Percentiles rank a stretch among this genome's conserved stretches.
phyloP scores from a whole-genome alignment of 495 filamentous ascomycete species.

The Ramalina intermedia region DNA sequence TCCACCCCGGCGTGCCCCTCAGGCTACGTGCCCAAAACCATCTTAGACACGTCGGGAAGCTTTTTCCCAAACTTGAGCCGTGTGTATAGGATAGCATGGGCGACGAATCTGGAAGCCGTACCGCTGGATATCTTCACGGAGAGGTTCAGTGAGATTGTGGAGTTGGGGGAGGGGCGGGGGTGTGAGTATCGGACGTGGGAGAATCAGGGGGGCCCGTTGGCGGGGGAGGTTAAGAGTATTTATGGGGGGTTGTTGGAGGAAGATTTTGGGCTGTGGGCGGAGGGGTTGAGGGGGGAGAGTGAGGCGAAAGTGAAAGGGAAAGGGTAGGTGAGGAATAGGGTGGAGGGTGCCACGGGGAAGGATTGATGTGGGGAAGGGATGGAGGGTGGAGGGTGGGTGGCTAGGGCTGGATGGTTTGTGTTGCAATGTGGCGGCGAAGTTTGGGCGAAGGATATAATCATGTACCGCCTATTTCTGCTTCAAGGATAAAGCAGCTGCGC shows the following conservation, averaged over 20 bases:
- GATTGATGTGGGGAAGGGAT: too few species aligned
- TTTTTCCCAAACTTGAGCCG: slow-evolving; percentile 5
- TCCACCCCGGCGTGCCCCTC: slow-evolving; percentile 13
- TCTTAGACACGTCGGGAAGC: neutral
- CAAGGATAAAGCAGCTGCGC: too few species aligned
- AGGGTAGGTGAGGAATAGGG: neutral
- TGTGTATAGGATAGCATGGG: slow-evolving; percentile 25
- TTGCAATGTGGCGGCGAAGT: too few species aligned
- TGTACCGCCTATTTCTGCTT: too few species aligned
- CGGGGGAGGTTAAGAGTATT: neutral
- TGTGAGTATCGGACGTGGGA: slow-evolving; percentile 9
- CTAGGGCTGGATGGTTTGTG: too few species aligned
- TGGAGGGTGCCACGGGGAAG: too few species aligned
- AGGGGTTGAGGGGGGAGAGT: neutral
- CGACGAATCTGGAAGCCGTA: slow-evolving; percentile 15
- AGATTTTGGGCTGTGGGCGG: neutral
- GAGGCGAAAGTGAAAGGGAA: too few species aligned
- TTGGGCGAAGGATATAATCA: too few species aligned
- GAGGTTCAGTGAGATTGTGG: slow-evolving; percentile 26
- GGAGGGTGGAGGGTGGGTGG: too few species aligned
- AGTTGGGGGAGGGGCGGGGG: neutral
- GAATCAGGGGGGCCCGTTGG: slow-evolving; percentile 14
- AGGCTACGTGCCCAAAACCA: neutral
- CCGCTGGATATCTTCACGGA: slow-evolving; percentile 22
- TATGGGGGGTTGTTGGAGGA: neutral